Base-by-base conservation (phyloP, 306 rosid genomes). In the Inga leiocalycina region DNA sequence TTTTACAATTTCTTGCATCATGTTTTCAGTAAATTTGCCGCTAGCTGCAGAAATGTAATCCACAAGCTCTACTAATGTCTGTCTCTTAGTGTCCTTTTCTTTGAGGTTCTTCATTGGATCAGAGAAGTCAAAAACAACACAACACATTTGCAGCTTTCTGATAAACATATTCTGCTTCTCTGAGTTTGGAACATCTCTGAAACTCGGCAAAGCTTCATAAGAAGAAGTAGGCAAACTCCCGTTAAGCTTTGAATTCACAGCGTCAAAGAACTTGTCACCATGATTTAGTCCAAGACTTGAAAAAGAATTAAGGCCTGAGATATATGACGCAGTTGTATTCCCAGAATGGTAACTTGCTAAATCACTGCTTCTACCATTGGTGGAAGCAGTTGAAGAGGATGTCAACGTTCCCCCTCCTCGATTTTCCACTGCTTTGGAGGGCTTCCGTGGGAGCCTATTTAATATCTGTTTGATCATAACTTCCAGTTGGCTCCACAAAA, bases 381-480 rank as follows among this genome's bases (percentile, higher is more conserved):
- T 86, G 22, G 93, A 90, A 69, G 89, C 87, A 84, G 82, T 88
- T 24, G 94, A 93, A 82, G 94, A 88, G 81, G 97, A 62, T 17
- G 91, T 82, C n/a, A 90, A 82, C 14, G 90, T 74, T 66, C 92
- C 97, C 75, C 92, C 97, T 82, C 98, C 99, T 84, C 92, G 93
- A 87, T 84, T 88, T 74, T 93, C 98, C 27, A 83, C 85, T 4
- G 98, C 87, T 90, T 89, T 96, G 5, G 96, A 91, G 74, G 95
- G 91, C 89, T 96, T 96, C 77, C 93, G 86, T 30, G 99, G 99
- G 74, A 96, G 87, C 94, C 88, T 93, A 89, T 93, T 93, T 34
- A 96, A 79, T 86, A 96, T 88, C 86, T 93, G 91, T 85, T 96
- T 96, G 90, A 96, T 91, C 99, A 96, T 96, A 89, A 80, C 94